A percentile compares a stretch with the other conserved stretches of the same genome.
Conservation (phyloP, 345 rosid genomes). For the Eucalyptus pauciflora region DNA sequence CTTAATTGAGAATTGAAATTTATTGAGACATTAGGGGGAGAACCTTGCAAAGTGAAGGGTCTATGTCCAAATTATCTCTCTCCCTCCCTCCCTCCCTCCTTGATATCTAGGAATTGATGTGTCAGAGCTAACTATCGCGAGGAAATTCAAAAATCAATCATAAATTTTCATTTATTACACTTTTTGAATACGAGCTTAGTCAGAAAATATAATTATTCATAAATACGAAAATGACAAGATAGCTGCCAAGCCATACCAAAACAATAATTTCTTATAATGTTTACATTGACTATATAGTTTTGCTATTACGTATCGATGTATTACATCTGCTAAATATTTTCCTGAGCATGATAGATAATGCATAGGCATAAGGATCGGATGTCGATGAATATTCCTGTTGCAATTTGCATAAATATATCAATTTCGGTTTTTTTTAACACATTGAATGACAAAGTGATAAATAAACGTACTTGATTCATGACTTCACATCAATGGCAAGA, state of each 20-base stretch:
- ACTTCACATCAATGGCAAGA: not conserved
- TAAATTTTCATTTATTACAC: not conserved
- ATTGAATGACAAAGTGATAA: not conserved
- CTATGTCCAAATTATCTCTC: not conserved
- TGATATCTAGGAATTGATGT: not conserved
- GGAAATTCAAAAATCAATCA: not conserved
- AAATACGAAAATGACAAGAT: not conserved
- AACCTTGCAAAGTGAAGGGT: not conserved
- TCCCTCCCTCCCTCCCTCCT: too few species aligned
- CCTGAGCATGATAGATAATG: not conserved
- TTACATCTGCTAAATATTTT: not conserved
- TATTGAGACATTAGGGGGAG: not conserved
- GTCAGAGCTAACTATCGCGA: not conserved
- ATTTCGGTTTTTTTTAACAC: not conserved
- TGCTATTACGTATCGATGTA: rapidly evolving
- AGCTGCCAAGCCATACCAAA: not conserved
- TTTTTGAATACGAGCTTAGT: not conserved
- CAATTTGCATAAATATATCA: not conserved
- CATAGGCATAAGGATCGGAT: not conserved
- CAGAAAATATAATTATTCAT: not conserved
- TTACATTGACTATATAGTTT: not conserved
- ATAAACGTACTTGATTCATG: not conserved
- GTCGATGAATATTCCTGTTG: not conserved
- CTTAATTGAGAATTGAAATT: not conserved
- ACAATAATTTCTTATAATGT: rapidly evolving